Evolutionary conservation across 2,329 filamentous ascomycete genomes (phyloP), one percentile per base, ranked within the genome.

Genomic region (Basipetospora chlamydospora): DNA sequence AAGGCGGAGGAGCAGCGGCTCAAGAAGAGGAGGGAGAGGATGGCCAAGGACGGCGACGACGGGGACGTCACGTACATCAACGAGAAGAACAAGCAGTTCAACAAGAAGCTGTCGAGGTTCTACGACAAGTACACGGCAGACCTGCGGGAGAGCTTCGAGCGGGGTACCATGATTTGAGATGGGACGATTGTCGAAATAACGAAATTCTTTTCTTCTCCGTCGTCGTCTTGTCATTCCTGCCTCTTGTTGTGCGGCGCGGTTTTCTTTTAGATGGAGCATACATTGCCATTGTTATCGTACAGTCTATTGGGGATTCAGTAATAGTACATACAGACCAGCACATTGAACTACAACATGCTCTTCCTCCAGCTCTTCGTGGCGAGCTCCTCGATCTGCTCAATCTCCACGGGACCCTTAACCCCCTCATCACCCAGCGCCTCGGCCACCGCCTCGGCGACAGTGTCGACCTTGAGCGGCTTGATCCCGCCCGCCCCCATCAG

Each of bases 31-130:
- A 77, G 73, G 54, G 84, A 92, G 45, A 70, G 86, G 37, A 76
- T 81, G 54, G 73, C 74, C 10, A 73, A 77, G 54, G 80, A 78
- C 43, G 85, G 87, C 40, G 86, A 93, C 44, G 82, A 87, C 33
- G 80, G 76, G 20, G 90, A 98, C 58, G 82, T 96, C 49, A 96
- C 88, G 6, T 96, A 94, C 60, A 98, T 98, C 72, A 98, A 98
- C 62, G 86, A 95, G 62, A 95, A 98, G 79, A 98, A 98, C 69
- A 96, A 96, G 69, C 86, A 95, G 68, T 98, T 98, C 66, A 98
- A 98, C 74, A 78, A 93, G 64, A 96, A 98, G 64, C 66, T 98
- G 57, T 69, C 80, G 37, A 70, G 90, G 46, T 98, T 96, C 64
- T 98, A 98, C 61, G 90, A 98, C 63, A 93, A 94, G 66, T 98